phyloP scores from a whole-genome alignment of 164 flowering plant species.

The Magnolia officinalis region DNA sequence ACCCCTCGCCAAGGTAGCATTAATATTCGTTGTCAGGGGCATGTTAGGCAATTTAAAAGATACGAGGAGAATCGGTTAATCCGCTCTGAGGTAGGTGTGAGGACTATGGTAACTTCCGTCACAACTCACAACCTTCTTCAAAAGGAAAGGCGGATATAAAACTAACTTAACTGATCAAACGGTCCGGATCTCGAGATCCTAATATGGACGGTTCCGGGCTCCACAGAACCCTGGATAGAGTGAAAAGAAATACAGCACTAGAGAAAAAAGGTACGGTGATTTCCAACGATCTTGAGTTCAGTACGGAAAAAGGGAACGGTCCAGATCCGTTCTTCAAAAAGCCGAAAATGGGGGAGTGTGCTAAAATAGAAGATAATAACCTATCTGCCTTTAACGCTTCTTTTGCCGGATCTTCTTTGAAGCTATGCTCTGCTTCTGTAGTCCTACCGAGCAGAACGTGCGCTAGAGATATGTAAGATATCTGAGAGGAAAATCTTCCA shows the following conservation, averaged over 20 bases:
- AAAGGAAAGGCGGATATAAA: not conserved
- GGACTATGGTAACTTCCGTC: not conserved
- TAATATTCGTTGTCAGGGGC: no score
- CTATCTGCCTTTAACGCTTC: slow-evolving; percentile 25
- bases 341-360: not conserved
- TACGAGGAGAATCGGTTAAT: not conserved
- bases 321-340: slow-evolving; percentile 15
- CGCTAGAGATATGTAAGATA: not conserved
- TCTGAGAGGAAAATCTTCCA: not conserved
- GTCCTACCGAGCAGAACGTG: not conserved
- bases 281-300: not conserved
- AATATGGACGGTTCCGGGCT: slow-evolving; percentile 25
- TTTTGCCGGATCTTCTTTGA: slow-evolving; percentile 35
- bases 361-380: slow-evolving; percentile 16
- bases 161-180: slow-evolving; percentile 16
- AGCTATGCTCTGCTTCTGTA: slow-evolving; percentile 26
- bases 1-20: no score
- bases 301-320: slow-evolving; percentile 6
- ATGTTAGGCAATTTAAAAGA: no score
- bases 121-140: not conserved
- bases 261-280: not conserved
- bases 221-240: not conserved
- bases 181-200: slow-evolving; percentile 31
- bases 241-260: not conserved
- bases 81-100: slow-evolving; percentile 1